A percentile compares a stretch with the other conserved stretches of the same genome.
phyloP scores from a whole-genome alignment of 225 moss, liverwort and hornwort genomes.

The Polytrichum formosum region DNA sequence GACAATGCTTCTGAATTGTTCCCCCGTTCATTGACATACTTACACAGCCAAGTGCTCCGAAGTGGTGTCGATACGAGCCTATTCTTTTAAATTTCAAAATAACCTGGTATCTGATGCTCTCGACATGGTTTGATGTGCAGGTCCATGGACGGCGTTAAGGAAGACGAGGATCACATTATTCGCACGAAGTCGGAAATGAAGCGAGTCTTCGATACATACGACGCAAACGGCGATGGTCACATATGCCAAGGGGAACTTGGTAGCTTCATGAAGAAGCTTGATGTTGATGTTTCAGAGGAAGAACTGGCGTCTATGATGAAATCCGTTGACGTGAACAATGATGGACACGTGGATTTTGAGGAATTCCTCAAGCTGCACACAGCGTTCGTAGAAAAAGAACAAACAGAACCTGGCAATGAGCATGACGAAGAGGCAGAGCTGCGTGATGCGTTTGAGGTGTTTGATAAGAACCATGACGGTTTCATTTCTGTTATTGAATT shows the following conservation, averaged over 20 bases:
- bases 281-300: slow-evolving; percentile 23
- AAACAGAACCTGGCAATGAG: not conserved
- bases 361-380: slow-evolving; percentile 39
- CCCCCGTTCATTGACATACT: too few species aligned
- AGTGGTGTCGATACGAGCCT: not conserved
- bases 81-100: not conserved
- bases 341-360: slow-evolving; percentile 38
- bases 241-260: slow-evolving; percentile 30
- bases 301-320: slow-evolving; percentile 22
- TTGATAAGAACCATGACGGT: slow-evolving; percentile 33
- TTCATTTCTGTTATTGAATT: slow-evolving; percentile 11
- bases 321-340: slow-evolving; percentile 17
- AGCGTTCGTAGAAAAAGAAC: slow-evolving; percentile 8
- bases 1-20: not conserved
- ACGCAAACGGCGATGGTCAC: slow-evolving; percentile 24
- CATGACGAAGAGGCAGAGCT: slow-evolving; percentile 24
- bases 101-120: not conserved
- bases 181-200: slow-evolving; percentile 3
- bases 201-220: slow-evolving; percentile 25
- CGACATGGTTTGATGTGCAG: not conserved
- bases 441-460: slow-evolving; percentile 17
- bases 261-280: slow-evolving; percentile 28
- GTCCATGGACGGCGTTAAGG: not conserved
- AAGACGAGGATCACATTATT: not conserved
- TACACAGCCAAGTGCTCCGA: too few species aligned